Evolutionary conservation across 345 rosid species (phyloP), one percentile per base, ranked within the genome.

Genomic region (Trapa incisa): DNA sequence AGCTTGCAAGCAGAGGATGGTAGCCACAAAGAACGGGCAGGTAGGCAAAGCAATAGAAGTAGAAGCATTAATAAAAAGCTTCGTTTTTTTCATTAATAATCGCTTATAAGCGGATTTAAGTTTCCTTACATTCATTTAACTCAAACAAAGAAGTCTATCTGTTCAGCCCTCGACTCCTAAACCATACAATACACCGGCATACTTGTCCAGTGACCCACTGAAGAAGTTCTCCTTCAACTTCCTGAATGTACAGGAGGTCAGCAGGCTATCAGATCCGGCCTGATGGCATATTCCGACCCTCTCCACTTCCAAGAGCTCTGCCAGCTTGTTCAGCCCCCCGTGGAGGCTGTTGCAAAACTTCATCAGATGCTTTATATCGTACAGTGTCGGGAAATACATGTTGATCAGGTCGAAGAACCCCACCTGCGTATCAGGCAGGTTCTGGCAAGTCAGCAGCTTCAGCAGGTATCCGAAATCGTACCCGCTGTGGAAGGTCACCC

Each of bases 341-440:
- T 65, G 67, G 54, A 65, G 67, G 67, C 67, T 41, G 67, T 65
- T 65, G 54, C 67, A 42, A 54, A 65, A 65, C 67, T 45, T 65
- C 67, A 65, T 65, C 67, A 65, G 67, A 22, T 65, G 67, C 53
- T 65, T 65, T 4, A 65, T 65, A 35, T 65, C 67, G 36, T 65
- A 65, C 36, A 65, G 47, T 32, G 67, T 65, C 67, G 67, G 67
- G 45, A 43, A 65, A 16, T 65, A 65, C 32, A 47, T 65, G 67
- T 65, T 65, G 67, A 65, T 65, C 67, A 65, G 16, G 32, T 65
- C n/a, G 67, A 65, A 65, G 67, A 65, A 65, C 67, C 37, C 53
- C 0, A 37, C 54, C 54, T 65, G 67, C 47, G 67, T 65, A 12
- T 65, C 67, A 0, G 67, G 67, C 53, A 43, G 67, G 13, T 36